phyloP scores from a whole-genome alignment of 2,329 filamentous ascomycete species.

The Helminthosporium solani region DNA sequence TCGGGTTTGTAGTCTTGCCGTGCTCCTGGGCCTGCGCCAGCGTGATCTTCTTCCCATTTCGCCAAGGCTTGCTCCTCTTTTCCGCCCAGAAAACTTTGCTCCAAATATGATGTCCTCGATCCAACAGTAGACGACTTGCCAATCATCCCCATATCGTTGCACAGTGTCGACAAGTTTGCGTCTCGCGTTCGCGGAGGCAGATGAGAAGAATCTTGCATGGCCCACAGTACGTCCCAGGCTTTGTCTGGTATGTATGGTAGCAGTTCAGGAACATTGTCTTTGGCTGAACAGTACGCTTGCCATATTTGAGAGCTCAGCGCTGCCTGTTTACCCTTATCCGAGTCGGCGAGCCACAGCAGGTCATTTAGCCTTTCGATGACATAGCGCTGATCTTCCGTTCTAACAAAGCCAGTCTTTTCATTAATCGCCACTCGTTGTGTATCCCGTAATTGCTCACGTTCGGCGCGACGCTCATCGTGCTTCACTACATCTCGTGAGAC shows the following conservation, averaged over 20 bases:
- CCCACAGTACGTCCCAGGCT: slow-evolving; percentile 41
- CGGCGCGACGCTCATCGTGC: slow-evolving; percentile 1
- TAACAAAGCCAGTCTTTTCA: background rate
- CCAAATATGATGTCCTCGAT: slow-evolving; percentile 26
- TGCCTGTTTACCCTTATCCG: background rate
- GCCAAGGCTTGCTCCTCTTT: slow-evolving; percentile 29
- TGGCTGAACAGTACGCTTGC: slow-evolving; percentile 32
- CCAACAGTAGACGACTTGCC: slow-evolving; percentile 18
- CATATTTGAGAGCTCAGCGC: slow-evolving; percentile 21
- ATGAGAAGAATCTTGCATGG: slow-evolving; percentile 17
- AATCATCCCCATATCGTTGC: slow-evolving; percentile 27
- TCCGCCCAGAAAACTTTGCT: slow-evolving; percentile 29
- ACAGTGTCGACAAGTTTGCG: slow-evolving; percentile 24
- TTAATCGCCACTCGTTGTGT: slow-evolving; percentile 2
- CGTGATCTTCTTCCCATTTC: slow-evolving; percentile 33
- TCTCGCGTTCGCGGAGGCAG: slow-evolving; percentile 16
- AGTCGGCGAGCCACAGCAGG: slow-evolving; percentile 12
- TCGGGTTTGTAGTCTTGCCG: slow-evolving; percentile 31
- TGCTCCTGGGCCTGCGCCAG: background rate
- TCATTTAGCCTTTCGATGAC: slow-evolving; percentile 15
- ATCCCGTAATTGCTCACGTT: slow-evolving; percentile 15
- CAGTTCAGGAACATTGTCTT: slow-evolving; percentile 17
- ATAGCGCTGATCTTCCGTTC: background rate
- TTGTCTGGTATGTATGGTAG: slow-evolving; percentile 19
- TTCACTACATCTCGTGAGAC: background rate